A percentile compares a stretch with the other conserved stretches of the same genome.
These are phyloP conservation scores for Gossypium stocksii DNA, from an alignment of 345 rosid species.

Conservation along the genomic window DNA sequence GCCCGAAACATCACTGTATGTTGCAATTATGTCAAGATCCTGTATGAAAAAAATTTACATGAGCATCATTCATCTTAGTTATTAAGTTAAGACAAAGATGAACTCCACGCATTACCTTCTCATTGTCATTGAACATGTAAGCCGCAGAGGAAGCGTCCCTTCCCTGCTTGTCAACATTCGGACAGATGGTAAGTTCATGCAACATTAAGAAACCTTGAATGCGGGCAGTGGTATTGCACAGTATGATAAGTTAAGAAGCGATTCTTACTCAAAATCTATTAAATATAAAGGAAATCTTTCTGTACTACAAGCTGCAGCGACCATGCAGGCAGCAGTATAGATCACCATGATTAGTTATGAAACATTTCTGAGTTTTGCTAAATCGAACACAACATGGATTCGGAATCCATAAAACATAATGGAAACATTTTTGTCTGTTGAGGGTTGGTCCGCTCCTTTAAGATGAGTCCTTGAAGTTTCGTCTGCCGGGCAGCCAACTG, in stretches of 20 bases:
- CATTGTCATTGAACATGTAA: conserved; percentile 32
- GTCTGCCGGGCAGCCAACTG: too few relatives aligned
- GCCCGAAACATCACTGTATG: conserved; percentile 79
- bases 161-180: conserved; percentile 24
- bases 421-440: too few relatives aligned
- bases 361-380: too few relatives aligned
- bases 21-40: conserved; percentile 86
- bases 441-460: too few relatives aligned
- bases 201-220: background rate
- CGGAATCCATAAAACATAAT: too few relatives aligned
- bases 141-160: conserved; percentile 31
- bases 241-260: background rate
- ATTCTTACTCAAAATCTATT: background rate
- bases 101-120: conserved; percentile 42
- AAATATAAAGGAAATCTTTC: conserved; percentile 35
- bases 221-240: too few relatives aligned
- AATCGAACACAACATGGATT: too few relatives aligned
- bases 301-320: conserved; percentile 8
- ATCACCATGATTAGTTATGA: too few relatives aligned
- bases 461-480: too few relatives aligned
- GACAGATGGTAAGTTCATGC: background rate
- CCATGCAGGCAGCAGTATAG: too few relatives aligned
- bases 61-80: conserved; percentile 21
- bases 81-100: background rate
- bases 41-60: conserved; percentile 29